Base-by-base conservation (phyloP, 169 alveolate genomes). In the Cyclospora cayetanensis region DNA sequence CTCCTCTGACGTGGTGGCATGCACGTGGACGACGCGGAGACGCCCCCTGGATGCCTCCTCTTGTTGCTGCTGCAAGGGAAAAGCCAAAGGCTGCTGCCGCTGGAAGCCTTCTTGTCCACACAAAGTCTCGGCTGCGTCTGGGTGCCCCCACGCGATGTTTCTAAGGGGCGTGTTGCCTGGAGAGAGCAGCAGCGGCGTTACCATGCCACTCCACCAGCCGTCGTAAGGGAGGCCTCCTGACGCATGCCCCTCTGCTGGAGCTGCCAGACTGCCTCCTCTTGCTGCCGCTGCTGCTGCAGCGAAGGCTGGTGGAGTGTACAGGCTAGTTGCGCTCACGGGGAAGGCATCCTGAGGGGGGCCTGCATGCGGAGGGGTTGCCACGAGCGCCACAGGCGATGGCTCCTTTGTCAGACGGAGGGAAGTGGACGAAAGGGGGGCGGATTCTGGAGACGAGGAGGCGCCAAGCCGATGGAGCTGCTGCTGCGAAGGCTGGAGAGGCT, bases 121-220 rank as follows among this genome's bases (percentile, higher is more conserved):
- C 43, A 18, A 12, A 34, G 27, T n/a, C 41, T 65, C 41, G 11
- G 77, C 15, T 25, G 77, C 4, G 41, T 65, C 77, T 22, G 35
- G 37, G 0, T 37, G 77, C 43, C 37, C 37, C 77, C 77, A 65
- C 37, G 77, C 43, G 37, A 42, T 12, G 37, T 37, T 20, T 42
- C 77, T 42, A 0, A 65, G 43, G 1, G 77, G 77, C 37, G 77
- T 65, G 77, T 25, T 37, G 42, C 77, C 77, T 65, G 77, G 77
- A 4, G 77, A 65, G 41, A 65, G 77, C 77, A 65, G 77, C 77
- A 65, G 37, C 18, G 77, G 77, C n/a, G 77, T 65, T 37, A 29
- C 77, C 11, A 42, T 65, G 22, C 77, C 77, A 4, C 27, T 42
- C 15, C 42, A 65, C 77, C 77, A 65, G n/a, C 77, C 27, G 12